Percentiles rank a stretch among this genome's conserved stretches.
phyloP scores from a whole-genome alignment of 805 yeast species.

The Metschnikowia shivogae region DNA sequence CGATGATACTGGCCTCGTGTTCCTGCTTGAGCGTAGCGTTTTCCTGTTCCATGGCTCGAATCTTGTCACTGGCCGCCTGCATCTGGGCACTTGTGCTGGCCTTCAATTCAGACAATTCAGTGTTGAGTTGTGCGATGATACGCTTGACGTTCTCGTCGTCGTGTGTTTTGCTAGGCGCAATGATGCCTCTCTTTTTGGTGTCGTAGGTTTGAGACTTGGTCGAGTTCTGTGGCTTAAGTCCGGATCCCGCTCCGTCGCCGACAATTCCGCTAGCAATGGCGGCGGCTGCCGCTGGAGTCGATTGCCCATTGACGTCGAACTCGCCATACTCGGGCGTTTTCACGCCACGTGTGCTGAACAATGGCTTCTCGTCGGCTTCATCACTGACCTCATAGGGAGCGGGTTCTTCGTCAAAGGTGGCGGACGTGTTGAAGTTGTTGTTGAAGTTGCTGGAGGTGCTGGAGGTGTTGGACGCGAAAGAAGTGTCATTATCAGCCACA shows the following conservation, averaged over 20 bases:
- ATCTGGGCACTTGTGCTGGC: constrained; percentile 45
- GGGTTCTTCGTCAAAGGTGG: not conserved
- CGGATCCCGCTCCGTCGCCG: not conserved
- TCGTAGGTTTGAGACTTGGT: not conserved
- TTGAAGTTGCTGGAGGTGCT: not conserved
- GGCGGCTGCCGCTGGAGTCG: not conserved
- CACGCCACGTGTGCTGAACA: not conserved
- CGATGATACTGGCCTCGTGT: constrained; percentile 6
- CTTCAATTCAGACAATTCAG: constrained; percentile 30
- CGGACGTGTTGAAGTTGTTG: not conserved
- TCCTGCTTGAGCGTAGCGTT: constrained; percentile 6
- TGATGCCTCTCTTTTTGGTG: constrained; percentile 1
- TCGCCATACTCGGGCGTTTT: not conserved
- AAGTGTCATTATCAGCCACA: not conserved
- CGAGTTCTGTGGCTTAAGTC: not conserved
- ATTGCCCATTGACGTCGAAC: not conserved
- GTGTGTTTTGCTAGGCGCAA: not conserved
- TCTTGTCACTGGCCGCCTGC: constrained; percentile 52
- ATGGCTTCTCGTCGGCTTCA: not conserved
- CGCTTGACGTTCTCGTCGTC: constrained; percentile 25
- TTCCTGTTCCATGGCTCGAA: constrained; percentile 44
- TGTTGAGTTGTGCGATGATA: constrained; percentile 29
- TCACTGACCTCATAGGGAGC: constrained; percentile 2
- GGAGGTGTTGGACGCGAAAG: not conserved
- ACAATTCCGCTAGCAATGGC: not conserved